phyloP scores from a whole-genome alignment of 2,329 filamentous ascomycete species.

The Alternaria sp. region DNA sequence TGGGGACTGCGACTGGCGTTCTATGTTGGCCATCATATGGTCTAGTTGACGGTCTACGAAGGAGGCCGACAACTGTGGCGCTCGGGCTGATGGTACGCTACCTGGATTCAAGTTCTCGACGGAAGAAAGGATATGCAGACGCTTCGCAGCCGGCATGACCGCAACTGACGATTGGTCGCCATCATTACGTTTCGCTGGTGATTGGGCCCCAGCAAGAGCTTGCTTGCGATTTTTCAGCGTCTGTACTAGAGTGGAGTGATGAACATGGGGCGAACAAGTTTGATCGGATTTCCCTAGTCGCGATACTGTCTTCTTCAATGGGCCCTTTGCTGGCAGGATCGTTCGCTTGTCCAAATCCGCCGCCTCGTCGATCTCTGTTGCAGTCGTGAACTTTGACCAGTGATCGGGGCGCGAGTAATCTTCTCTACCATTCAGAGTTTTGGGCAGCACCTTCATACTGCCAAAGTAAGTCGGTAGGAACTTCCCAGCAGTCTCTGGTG shows the following conservation, averaged over 20 bases:
- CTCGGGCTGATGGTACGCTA: background rate
- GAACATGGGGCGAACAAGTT: background rate
- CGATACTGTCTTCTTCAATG: background rate
- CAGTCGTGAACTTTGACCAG: slow-evolving; percentile 27
- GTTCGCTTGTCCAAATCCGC: slow-evolving; percentile 8
- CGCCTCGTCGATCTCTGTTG: slow-evolving; percentile 15
- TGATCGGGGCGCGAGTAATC: slow-evolving; percentile 17
- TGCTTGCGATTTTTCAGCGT: slow-evolving; percentile 5
- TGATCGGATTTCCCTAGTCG: background rate
- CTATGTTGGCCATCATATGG: background rate
- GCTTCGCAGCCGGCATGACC: background rate
- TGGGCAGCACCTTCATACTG: slow-evolving; percentile 25
- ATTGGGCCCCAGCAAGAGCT: slow-evolving; percentile 4
- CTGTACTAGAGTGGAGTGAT: background rate
- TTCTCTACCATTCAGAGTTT: background rate
- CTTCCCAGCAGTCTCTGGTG: background rate
- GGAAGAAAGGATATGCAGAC: background rate
- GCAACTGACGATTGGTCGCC: background rate
- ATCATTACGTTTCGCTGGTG: slow-evolving; percentile 9
- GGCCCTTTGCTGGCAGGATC: slow-evolving; percentile 1
- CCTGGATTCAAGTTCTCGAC: rapidly evolving
- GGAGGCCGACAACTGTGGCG: background rate
- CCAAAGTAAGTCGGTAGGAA: slow-evolving; percentile 30
- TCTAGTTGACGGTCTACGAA: background rate
- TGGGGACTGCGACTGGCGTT: background rate